Evolutionary conservation across 2,329 filamentous ascomycete genomes (phyloP), one percentile per base, ranked within the genome.

Genomic region (Colletotrichum echinochloae): DNA sequence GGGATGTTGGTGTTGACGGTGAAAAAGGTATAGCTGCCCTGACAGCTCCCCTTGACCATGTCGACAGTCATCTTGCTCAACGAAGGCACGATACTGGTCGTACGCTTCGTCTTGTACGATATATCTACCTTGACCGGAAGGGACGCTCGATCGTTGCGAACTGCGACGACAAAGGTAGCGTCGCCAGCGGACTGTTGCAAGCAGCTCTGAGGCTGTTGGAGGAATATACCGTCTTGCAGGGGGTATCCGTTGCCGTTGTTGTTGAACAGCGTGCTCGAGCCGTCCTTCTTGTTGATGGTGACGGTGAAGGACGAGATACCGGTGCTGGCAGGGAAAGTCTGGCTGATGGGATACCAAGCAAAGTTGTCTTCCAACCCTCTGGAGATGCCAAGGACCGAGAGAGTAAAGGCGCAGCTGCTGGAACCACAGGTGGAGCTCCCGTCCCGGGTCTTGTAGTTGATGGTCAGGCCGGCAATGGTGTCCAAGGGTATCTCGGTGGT

Each of bases 231-330:
- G 75, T 90, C 88, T 57, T 86, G 83, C 3, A 90, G 74, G 2
- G 83, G 84, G 69, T 89, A 90, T 1, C 81, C 81, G 46, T 83
- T 81, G 8, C 88, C 88, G 73, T 90, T 90, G 77, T 90, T 91
- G 74, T 89, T 84, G 73, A 84, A 85, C 0, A 76, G 76, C 66
- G 83, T 77, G 28, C 78, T 83, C 20, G 81, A 80, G 8, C 87
- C 88, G 70, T 84, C 82, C 3, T 79, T 81, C 63, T 83, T 79
- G 65, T 83, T 86, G 62, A 90, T 75, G 2, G 86, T 79, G 75
- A 90, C 76, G 72, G 83, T 83, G 81, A 92, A 88, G 73, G 90
- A 85, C 49, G 91, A 86, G 79, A 93, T 88, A 73, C 91, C 84
- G 66, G 87, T 81, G 68, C 87, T 79, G 73, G 88, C 82, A 72